Conservation (phyloP, 257 asterid genomes). For the Solanum lignicaule region DNA sequence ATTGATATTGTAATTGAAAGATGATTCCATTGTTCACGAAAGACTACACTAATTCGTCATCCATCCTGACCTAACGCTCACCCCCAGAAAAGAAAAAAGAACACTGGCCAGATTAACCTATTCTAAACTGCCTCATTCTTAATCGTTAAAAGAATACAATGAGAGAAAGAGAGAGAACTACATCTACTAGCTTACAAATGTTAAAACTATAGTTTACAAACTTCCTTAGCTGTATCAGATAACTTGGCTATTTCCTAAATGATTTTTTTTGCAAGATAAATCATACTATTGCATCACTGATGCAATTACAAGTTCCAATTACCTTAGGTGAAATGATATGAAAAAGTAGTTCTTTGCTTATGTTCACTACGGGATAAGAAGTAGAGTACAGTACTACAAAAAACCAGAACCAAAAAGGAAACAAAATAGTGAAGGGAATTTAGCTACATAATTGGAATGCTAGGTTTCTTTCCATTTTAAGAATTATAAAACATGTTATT, state of each 20-base stretch:
- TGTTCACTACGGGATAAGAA: neutral
- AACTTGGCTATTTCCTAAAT: neutral
- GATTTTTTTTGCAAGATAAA: neutral
- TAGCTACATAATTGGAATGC: neutral
- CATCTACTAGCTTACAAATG: neutral
- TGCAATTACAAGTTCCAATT: neutral
- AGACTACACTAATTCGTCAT: neutral
- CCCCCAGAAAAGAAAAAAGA: neutral
- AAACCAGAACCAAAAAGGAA: neutral
- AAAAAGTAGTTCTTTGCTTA: neutral
- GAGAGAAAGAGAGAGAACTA: neutral
- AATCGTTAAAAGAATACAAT: neutral
- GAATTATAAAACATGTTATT: neutral
- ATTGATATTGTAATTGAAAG: neutral
- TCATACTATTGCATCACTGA: neutral
- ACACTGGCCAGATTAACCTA: neutral
- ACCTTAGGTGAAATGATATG: neutral
- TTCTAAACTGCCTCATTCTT: neutral
- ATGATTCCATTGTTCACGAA: neutral
- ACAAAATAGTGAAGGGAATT: neutral
- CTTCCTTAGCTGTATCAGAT: neutral
- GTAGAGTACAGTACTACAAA: neutral
- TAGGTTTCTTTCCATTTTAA: neutral
- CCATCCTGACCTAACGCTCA: neutral
- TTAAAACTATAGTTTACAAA: neutral